Evolutionary conservation across 768 basidiomycete species (phyloP).

Genomic region (Albatrellus ellisii): DNA sequence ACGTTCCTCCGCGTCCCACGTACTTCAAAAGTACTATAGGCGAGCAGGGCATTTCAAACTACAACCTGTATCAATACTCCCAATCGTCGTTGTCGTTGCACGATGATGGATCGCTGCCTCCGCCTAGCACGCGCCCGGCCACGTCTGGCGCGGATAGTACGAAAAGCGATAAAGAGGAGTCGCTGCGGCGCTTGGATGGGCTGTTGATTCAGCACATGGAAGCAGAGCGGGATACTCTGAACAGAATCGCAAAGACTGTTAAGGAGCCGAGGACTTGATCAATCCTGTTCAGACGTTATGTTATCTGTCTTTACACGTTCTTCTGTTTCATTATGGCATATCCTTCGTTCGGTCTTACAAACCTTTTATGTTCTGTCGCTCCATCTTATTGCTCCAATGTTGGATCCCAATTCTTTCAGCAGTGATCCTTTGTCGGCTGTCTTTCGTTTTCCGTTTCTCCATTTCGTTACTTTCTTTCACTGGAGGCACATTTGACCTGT

Average conservation of each 20-base stretch:
- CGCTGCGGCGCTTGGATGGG: slow-evolving; percentile 57
- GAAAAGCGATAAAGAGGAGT: slow-evolving; percentile 33
- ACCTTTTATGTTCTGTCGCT: not conserved
- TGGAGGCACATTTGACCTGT: too few relatives aligned
- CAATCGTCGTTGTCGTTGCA: slow-evolving; percentile 1
- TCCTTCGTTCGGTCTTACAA: not conserved
- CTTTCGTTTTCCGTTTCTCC: not conserved
- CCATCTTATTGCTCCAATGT: not conserved
- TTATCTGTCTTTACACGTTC: not conserved
- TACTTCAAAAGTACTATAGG: slow-evolving; percentile 10
- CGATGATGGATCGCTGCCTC: too few relatives aligned
- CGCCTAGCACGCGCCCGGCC: slow-evolving; percentile 4
- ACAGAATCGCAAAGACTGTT: slow-evolving; percentile 46
- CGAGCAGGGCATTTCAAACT: slow-evolving; percentile 9
- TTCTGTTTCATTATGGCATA: slow-evolving; percentile 2
- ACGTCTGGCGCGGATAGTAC: slow-evolving; percentile 21
- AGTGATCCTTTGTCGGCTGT: not conserved
- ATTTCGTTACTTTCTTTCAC: slow-evolving; percentile 1
- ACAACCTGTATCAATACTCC: slow-evolving; percentile 6
- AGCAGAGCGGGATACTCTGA: slow-evolving; percentile 68
- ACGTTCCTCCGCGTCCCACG: slow-evolving; percentile 8
- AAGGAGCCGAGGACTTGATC: slow-evolving; percentile 11
- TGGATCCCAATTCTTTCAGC: not conserved
- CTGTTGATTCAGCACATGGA: slow-evolving; percentile 76
- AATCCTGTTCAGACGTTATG: slow-evolving; percentile 2